phyloP scores from a whole-genome alignment of 2,329 filamentous ascomycete genomes.

The Hymenoscyphus occultus region DNA sequence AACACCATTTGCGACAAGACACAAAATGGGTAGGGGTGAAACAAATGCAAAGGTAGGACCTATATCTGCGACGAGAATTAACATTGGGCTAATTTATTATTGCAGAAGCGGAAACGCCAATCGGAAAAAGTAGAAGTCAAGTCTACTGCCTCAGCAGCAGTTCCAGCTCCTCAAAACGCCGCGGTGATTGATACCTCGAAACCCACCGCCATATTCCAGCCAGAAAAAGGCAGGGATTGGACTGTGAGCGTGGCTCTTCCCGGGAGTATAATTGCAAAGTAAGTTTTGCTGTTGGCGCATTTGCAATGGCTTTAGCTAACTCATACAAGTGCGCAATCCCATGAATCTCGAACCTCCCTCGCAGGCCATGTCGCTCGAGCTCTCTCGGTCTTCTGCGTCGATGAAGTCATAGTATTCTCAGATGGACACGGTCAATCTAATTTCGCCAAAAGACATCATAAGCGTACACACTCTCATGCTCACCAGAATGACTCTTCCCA shows the following conservation, averaged over 20 bases:
- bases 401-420: conserved; percentile 80
- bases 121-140: conserved; percentile 21
- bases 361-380: conserved; percentile 77
- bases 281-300: conserved; percentile 32
- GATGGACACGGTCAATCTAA: conserved; percentile 51
- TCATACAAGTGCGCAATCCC: conserved; percentile 31
- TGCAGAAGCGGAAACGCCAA: conserved; percentile 37
- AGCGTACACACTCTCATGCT: conserved; percentile 22
- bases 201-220: conserved; percentile 66
- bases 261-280: conserved; percentile 75
- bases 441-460: conserved; percentile 26
- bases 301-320: background rate
- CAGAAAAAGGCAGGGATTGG: conserved; percentile 61
- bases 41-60: conserved; percentile 32
- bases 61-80: background rate
- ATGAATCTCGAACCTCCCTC: conserved; percentile 69
- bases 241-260: conserved; percentile 77
- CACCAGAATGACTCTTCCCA: conserved; percentile 45
- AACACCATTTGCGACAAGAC: background rate
- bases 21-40: conserved; percentile 34
- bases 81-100: conserved; percentile 3
- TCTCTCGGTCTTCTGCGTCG: conserved; percentile 77
- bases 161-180: conserved; percentile 36
- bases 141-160: conserved; percentile 28
- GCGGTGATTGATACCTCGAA: conserved; percentile 52